Base-by-base conservation (phyloP, 2,329 filamentous ascomycete species). In the Pyrenochaeta sp. region DNA sequence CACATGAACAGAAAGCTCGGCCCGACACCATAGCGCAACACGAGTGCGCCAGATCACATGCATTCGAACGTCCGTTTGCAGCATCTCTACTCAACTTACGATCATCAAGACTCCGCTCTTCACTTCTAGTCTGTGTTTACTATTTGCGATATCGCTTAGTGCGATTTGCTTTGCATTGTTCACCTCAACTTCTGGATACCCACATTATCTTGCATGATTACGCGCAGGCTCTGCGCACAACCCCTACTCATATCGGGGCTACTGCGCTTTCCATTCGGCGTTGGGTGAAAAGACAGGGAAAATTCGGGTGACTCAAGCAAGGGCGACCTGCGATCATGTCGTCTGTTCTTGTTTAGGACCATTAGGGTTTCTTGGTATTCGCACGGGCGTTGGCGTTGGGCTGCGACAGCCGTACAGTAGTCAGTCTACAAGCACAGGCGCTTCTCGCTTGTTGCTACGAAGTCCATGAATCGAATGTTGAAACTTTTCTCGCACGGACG, bases 141-240 rank as follows among this genome's bases (percentile, higher is more conserved):
- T 62, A 57, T 59, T 19, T 46, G 24, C 61, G 30, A 32, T 32
- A 55, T 42, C 55, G 57, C 54, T 46, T 53, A 58, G 59, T 53
- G 54, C 54, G 57, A 58, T 49, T 52, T 46, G 46, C 13, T 27
- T 59, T 52, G n/a, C 24, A 56, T 58, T 56, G 50, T 39, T 56
- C 45, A 45, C 53, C 50, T 62, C 59, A 43, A 36, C 36, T 64
- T 67, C 58, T 43, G 62, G 67, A 71, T 71, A 71, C 68, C 68
- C 68, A 65, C 59, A 49, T 62, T 59, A 50, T 58, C 52, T 49
- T 61, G 56, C 53, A 46, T 56, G 52, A 46, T 61, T 56, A 48
- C 49, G 48, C 48, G 42, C 52, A 53, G 30, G 43, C 37, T 34
- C 52, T 50, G 55, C 47, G 50, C 51, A 52, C 43, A 46, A 52